Evolutionary conservation across 1,284 basidiomycete genomes (phyloP).

Genomic region (Boletellus deceptivus): DNA sequence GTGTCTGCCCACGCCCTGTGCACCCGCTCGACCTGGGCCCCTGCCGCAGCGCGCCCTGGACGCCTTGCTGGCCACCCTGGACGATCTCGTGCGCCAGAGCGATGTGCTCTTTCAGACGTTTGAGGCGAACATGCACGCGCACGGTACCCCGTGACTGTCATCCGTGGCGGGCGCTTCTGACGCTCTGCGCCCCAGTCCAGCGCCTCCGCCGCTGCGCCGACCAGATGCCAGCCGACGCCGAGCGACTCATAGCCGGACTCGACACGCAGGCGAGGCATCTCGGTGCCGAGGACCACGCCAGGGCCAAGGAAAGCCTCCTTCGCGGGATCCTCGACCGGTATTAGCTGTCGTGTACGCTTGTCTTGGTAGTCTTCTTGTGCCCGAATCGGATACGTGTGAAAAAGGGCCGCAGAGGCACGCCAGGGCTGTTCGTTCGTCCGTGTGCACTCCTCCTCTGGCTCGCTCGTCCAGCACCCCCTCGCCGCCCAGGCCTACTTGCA

Average conservation of each 20-base stretch:
- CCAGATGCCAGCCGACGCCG: slow-evolving; percentile 23
- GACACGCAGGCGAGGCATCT: slow-evolving; percentile 32
- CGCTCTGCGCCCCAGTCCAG: slow-evolving; percentile 16
- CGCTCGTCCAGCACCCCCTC: too few species aligned
- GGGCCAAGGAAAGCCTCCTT: slow-evolving; percentile 34
- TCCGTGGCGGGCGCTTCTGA: slow-evolving; percentile 6
- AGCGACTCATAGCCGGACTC: slow-evolving; percentile 23
- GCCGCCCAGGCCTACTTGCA: slow-evolving; percentile 5
- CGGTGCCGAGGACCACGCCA: slow-evolving; percentile 33
- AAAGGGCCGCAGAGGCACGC: slow-evolving; percentile 9
- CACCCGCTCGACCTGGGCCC: slow-evolving; percentile 10
- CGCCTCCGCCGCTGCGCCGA: slow-evolving; percentile 17
- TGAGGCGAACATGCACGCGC: slow-evolving; percentile 17
- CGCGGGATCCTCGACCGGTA: slow-evolving; percentile 36
- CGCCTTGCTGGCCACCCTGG: slow-evolving; percentile 17
- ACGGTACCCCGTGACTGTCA: slow-evolving; percentile 18
- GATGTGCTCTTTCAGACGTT: slow-evolving; percentile 26
- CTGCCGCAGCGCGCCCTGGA: slow-evolving; percentile 20
- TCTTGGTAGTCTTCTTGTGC: background rate
- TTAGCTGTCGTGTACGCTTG: slow-evolving; percentile 15
- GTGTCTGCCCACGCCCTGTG: slow-evolving; percentile 13
- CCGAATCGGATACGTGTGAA: slow-evolving; percentile 25
- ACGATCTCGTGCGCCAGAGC: slow-evolving; percentile 19
- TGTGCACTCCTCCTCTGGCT: too few species aligned
- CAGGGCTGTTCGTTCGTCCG: background rate